Conservation (phyloP, 163 green algal species). For the Trebouxia gelatinosa region DNA sequence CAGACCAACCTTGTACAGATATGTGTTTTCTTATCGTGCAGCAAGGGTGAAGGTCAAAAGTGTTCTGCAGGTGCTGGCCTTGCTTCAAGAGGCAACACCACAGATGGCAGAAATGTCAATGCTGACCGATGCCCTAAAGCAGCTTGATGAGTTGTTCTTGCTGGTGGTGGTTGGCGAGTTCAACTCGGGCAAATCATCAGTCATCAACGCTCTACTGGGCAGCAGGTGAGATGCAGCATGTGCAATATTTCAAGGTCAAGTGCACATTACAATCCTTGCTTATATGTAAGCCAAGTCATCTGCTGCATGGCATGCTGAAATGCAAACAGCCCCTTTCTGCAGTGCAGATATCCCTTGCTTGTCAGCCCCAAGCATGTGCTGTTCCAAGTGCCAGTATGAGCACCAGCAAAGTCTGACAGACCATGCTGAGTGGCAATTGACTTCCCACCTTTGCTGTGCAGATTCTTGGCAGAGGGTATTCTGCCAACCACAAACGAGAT, state of each 20-base stretch:
- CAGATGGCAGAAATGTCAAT: conserved; percentile 80
- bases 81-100: conserved; percentile 36
- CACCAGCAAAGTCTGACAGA: too few species aligned
- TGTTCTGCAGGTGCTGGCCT: conserved; percentile 36
- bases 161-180: conserved; percentile 98
- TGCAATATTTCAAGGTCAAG: not conserved
- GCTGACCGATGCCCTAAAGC: conserved; percentile 74
- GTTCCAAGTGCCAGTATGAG: too few species aligned
- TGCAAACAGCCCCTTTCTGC: too few species aligned
- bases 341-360: too few species aligned
- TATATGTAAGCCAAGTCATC: too few species aligned
- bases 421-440: too few species aligned
- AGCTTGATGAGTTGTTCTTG: conserved; percentile 94
- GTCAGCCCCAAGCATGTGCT: too few species aligned
- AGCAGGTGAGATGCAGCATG: conserved; percentile 2
- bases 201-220: conserved; percentile 72
- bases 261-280: not conserved
- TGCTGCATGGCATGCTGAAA: too few species aligned
- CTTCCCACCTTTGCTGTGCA: too few species aligned
- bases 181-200: conserved; percentile 80
- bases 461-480: conserved; percentile 85
- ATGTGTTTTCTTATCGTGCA: too few species aligned
- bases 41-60: too few species aligned
- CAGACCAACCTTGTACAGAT: too few species aligned
- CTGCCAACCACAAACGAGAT: conserved; percentile 99